A percentile compares a stretch with the other conserved stretches of the same genome.
phyloP scores from a whole-genome alignment of 1,139 yeast genomes.

The Zygoascus hellenicus region DNA sequence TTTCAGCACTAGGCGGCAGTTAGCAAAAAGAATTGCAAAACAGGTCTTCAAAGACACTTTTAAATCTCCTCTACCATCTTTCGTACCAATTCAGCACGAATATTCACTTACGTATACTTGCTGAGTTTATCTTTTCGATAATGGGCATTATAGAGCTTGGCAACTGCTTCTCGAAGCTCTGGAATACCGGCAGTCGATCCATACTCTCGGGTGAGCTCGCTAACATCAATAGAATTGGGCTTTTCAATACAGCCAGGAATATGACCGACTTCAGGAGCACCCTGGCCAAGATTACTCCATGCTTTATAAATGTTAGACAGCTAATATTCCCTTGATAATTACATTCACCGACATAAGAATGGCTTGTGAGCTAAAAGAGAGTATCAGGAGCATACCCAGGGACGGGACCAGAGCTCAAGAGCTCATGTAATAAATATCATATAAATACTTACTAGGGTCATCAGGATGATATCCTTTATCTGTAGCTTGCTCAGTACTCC shows the following conservation, averaged over 20 bases:
- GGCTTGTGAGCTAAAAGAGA: too few species aligned
- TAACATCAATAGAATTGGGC: conserved; percentile 49
- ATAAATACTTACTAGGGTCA: conserved; percentile 24
- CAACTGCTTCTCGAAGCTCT: conserved; percentile 56
- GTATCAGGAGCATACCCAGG: too few species aligned
- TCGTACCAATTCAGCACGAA: background rate
- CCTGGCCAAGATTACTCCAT: conserved; percentile 68
- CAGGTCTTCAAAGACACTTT: too few species aligned
- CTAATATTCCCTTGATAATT: too few species aligned
- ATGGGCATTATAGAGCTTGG: conserved; percentile 52
- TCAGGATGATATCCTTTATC: conserved; percentile 54
- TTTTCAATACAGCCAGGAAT: conserved; percentile 57
- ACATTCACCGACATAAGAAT: too few species aligned
- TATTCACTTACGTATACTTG: conserved; percentile 41
- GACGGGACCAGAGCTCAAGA: too few species aligned
- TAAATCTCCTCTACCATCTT: too few species aligned
- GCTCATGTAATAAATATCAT: too few species aligned
- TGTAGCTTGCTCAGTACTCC: conserved; percentile 63
- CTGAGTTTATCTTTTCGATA: conserved; percentile 48
- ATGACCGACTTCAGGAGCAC: conserved; percentile 66
- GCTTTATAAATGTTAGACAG: too few species aligned
- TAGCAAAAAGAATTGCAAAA: background rate
- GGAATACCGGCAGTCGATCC: conserved; percentile 62
- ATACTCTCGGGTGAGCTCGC: conserved; percentile 52
- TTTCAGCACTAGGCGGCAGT: conserved; percentile 38